Evolutionary conservation across 177 flowering plant species (phyloP), one percentile per base, ranked within the genome.

Genomic region (Vitis hybrid): DNA sequence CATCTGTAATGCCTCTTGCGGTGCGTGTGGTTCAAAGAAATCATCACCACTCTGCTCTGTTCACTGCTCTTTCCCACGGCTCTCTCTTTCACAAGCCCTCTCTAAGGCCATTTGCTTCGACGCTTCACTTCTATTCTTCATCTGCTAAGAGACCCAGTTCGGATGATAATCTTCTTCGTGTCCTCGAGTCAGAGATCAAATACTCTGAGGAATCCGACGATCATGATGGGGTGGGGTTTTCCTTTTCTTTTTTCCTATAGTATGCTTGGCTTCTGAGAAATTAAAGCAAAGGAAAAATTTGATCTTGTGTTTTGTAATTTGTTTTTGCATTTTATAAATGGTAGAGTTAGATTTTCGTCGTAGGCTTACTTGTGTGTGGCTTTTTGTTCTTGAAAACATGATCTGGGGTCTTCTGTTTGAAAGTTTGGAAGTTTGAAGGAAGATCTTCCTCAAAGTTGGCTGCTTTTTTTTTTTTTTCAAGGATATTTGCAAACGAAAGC

Each of bases 151-250:
- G 19, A 24, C 58, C 86, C 2, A 79, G 67, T 49, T 78, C 89
- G 2, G 88, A 87, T 60, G 82, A 79, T 66, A 58, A 66, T 6
- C 87, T 92, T 11, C 64, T 92, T 18, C 72, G 81, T 10, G 84
- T 86, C 56, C 71, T 91, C 51, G 87, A 88, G 1, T 62, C 78
- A 1, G 95, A 92, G 79, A 89, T 92, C 47, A 56, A 84, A 58
- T 84, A 80, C 63, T 85, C 90, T 18, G 73, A 67, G 61, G 91
- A 89, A 65, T 64, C 84, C 5, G 87, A 87, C 60, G 89, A 82
- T 49, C 81, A 71, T 12, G 81, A 84, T 44, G 73, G 22, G 83
- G 94, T 90, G 17, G 72, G 79, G 2, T 71, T 50, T 38, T 20
- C 11, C 10, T 47, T 31, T 22, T 51, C 47, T 65, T 52, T 63